phyloP scores from a whole-genome alignment of 495 filamentous ascomycete species.

The Physcia stellaris region DNA sequence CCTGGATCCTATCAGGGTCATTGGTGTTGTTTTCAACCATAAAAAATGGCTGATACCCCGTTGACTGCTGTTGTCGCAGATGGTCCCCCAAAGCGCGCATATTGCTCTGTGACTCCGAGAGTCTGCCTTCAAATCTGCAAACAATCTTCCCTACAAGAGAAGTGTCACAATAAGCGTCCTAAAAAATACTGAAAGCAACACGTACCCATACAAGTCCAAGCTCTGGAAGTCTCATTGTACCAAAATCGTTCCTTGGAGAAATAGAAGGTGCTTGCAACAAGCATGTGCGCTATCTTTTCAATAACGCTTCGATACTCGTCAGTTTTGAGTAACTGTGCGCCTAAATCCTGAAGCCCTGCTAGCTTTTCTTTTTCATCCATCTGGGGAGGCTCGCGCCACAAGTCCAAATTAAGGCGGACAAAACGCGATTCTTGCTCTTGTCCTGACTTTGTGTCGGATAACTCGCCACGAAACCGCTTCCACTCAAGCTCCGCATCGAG shows the following conservation, averaged over 20 bases:
- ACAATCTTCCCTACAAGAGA: conserved; percentile 3
- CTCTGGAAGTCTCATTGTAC: neutral
- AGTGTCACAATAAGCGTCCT: neutral
- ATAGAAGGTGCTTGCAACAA: conserved; percentile 19
- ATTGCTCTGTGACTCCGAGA: conserved; percentile 4
- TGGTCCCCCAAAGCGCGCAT: conserved; percentile 10
- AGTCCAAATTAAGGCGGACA: conserved; percentile 13
- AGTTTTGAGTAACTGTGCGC: neutral
- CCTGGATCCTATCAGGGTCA: conserved; percentile 4
- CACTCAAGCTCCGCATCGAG: conserved; percentile 13
- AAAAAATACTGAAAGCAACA: neutral
- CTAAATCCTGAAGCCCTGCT: conserved; percentile 4
- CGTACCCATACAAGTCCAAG: conserved; percentile 9
- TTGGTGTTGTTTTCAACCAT: conserved; percentile 7
- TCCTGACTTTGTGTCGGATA: conserved; percentile 1
- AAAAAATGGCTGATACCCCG: conserved; percentile 9
- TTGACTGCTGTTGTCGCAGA: conserved; percentile 7
- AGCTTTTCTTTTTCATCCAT: conserved; percentile 16
- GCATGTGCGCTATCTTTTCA: conserved; percentile 7
- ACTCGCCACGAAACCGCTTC: conserved; percentile 8
- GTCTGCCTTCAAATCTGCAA: conserved; percentile 10
- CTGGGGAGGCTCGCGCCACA: conserved; percentile 10
- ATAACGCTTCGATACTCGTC: conserved; percentile 7
- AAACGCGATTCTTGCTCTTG: conserved; percentile 6
- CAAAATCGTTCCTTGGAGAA: conserved; percentile 10